phyloP scores from a whole-genome alignment of 352 stramenopile species.

The Globisporangium orthogonon region DNA sequence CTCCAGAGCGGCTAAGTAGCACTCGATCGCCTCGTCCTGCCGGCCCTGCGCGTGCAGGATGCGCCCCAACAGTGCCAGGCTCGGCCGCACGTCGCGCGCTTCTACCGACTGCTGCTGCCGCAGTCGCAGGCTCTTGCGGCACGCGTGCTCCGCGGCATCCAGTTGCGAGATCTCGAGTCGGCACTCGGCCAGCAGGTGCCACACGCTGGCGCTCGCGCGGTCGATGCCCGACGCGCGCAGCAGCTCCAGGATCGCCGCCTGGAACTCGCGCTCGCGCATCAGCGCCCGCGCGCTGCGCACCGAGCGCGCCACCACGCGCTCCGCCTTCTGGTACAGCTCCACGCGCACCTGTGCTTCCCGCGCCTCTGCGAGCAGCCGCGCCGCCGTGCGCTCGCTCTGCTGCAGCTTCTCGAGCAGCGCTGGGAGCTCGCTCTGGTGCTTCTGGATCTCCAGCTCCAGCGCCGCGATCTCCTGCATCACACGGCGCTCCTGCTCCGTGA shows the following conservation, averaged over 20 bases:
- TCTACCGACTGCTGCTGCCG: constrained; percentile 16
- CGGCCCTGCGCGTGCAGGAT: constrained; percentile 47
- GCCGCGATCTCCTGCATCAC: constrained; percentile 38
- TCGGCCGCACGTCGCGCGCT: constrained; percentile 12
- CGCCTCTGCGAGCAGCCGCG: constrained; percentile 23
- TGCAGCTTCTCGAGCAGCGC: constrained; percentile 34
- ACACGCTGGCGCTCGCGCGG: constrained; percentile 38
- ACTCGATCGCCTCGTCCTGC: constrained; percentile 49
- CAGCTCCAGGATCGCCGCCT: constrained; percentile 54
- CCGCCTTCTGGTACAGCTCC: constrained; percentile 39
- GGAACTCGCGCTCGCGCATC: constrained; percentile 50
- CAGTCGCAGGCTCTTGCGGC: constrained; percentile 37
- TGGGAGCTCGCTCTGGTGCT: constrained; percentile 41
- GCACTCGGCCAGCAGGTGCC: constrained; percentile 51
- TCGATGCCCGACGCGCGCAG: constrained; percentile 38
- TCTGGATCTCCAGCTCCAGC: constrained; percentile 35
- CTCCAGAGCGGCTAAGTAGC: constrained; percentile 55
- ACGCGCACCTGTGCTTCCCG: constrained; percentile 33
- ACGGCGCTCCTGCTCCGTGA: constrained; percentile 23
- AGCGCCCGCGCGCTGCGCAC: constrained; percentile 27
- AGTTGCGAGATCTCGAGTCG: constrained; percentile 39
- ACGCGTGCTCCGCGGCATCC: constrained; percentile 45
- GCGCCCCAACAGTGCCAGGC: constrained; percentile 38
- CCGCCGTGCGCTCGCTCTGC: constrained; percentile 21
- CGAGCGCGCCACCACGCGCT: constrained; percentile 32